Percentiles rank a stretch among this genome's conserved stretches.
Conservation (phyloP, 305 asterid species). For the Fraxinus ornus region DNA sequence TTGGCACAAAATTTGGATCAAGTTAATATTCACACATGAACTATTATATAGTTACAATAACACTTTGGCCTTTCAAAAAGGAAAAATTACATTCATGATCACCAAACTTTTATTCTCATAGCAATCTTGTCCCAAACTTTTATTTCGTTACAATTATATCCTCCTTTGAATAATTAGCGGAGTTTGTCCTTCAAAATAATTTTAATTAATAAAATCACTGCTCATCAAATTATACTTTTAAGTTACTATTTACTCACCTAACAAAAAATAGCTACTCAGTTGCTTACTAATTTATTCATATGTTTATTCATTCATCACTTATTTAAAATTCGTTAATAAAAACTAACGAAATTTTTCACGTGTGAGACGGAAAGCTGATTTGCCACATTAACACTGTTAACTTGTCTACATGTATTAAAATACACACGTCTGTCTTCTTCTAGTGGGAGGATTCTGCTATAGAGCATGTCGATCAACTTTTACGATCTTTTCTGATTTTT, state of each 20-base stretch:
- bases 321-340: not conserved
- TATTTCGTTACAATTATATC: not conserved
- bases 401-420: not conserved
- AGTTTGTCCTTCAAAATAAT: not conserved
- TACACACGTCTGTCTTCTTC: constrained; percentile 49
- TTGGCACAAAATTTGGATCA: not conserved
- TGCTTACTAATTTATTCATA: not conserved
- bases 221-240: not conserved
- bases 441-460: constrained; percentile 82
- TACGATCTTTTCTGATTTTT: constrained; percentile 11
- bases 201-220: not conserved
- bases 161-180: not conserved
- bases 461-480: constrained; percentile 68
- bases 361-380: not conserved
- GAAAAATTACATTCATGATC: not conserved
- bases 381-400: not conserved
- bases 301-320: not conserved
- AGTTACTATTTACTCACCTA: not conserved
- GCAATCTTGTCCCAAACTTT: not conserved
- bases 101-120: not conserved
- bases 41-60: not conserved
- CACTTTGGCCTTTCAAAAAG: not conserved
- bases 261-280: not conserved
- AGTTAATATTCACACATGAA: not conserved
- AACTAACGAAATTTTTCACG: not conserved